Evolutionary conservation across 192 early-diverging fungal genomes (phyloP).

Genomic region (Coemansia sp.): DNA sequence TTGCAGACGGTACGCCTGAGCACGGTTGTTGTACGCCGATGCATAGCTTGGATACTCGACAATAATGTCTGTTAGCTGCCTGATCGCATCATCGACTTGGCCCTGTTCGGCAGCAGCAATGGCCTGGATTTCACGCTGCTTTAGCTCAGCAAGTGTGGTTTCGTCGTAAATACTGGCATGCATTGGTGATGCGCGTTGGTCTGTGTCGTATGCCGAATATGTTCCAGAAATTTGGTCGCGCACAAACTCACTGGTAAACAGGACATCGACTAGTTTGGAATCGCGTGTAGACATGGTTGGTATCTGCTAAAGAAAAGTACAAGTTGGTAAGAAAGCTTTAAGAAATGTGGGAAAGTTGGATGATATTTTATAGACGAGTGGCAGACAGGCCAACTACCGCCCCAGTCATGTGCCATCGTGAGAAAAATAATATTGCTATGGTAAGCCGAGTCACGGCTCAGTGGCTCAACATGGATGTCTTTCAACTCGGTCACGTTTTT

Average conservation of each 20-base stretch:
- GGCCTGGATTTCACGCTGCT: slow-evolving; percentile 24
- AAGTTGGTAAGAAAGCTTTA: not conserved
- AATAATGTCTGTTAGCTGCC: slow-evolving; percentile 44
- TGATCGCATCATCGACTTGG: slow-evolving; percentile 34
- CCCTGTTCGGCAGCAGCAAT: slow-evolving; percentile 43
- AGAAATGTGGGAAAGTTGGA: too few species aligned
- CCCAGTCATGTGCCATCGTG: not conserved
- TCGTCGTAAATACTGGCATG: not conserved
- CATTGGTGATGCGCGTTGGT: not conserved
- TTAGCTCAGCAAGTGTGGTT: slow-evolving; percentile 10
- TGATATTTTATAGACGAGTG: not conserved
- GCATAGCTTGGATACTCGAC: slow-evolving; percentile 55
- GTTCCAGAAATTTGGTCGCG: slow-evolving; percentile 46
- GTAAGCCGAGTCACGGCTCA: too few species aligned
- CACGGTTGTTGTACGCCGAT: slow-evolving; percentile 66
- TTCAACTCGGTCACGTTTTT: too few species aligned
- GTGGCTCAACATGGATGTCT: too few species aligned
- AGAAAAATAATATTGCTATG: not conserved
- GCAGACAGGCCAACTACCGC: not conserved
- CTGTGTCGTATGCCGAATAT: slow-evolving; percentile 13
- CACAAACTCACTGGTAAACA: slow-evolving; percentile 45
- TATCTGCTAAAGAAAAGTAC: not conserved
- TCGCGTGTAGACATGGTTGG: slow-evolving; percentile 11
- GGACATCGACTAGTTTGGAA: slow-evolving; percentile 35
- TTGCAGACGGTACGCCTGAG: slow-evolving; percentile 52